A percentile compares a stretch with the other conserved stretches of the same genome.
These are phyloP conservation scores for Huntiella abstrusa DNA, from an alignment of 2,329 filamentous ascomycete species.

Conservation along the genomic window DNA sequence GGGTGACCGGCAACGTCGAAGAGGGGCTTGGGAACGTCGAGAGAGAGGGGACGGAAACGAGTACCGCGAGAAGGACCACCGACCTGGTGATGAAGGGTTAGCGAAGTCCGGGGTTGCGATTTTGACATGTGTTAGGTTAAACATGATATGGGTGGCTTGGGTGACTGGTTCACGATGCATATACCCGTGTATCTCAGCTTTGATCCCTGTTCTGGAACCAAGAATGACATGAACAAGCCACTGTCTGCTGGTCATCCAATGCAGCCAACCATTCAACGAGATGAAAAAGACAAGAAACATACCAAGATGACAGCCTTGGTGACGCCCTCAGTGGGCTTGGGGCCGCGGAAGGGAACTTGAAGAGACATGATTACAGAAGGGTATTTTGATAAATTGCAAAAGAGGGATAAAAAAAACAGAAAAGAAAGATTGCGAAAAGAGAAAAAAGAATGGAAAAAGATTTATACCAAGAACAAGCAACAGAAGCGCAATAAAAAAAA, in stretches of 20 bases:
- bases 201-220: no score
- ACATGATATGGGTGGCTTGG: no score
- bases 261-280: not conserved
- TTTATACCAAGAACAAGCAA: not conserved
- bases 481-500: not conserved
- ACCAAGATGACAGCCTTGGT: conserved; percentile 92
- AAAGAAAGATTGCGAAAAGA: not conserved
- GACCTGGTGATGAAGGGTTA: conserved; percentile 36
- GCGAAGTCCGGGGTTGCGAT: not conserved
- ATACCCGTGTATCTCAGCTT: no score
- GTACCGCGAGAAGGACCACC: conserved; percentile 91
- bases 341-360: conserved; percentile 33
- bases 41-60: conserved; percentile 80
- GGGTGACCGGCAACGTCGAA: conserved; percentile 97
- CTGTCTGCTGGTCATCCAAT: not conserved
- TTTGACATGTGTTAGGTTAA: not conserved
- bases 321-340: conserved; percentile 28
- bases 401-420: conserved; percentile 4
- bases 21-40: conserved; percentile 94
- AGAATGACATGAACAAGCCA: no score
- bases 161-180: no score
- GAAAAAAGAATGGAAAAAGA: conserved; percentile 3
- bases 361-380: conserved; percentile 6
- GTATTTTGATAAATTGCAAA: not conserved
- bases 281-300: conserved; percentile 14